phyloP scores from a whole-genome alignment of 331 rosid genomes.

The Saraca asoca region DNA sequence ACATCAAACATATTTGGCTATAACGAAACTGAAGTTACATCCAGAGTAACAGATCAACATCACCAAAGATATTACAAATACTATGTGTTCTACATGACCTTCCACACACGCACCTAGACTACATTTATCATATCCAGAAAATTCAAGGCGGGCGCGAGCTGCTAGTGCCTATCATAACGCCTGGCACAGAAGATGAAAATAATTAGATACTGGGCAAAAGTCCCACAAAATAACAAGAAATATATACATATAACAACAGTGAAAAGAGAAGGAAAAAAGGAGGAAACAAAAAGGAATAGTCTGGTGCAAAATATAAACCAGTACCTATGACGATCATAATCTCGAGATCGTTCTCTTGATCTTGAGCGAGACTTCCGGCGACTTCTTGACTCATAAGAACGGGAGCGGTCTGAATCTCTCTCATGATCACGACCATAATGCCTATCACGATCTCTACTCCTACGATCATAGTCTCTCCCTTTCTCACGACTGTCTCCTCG shows the following conservation, averaged over 20 bases:
- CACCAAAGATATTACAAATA: conserved; percentile 43
- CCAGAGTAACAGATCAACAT: conserved; percentile 49
- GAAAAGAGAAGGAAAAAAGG: neutral
- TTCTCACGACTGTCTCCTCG: conserved; percentile 75
- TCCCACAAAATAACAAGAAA: neutral
- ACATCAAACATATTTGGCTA: conserved; percentile 48
- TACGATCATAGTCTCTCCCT: conserved; percentile 72
- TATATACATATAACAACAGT: too few species aligned
- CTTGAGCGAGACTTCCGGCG: conserved; percentile 82
- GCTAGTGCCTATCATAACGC: conserved; percentile 86
- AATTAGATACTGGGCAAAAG: conserved; percentile 38
- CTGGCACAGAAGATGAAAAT: conserved; percentile 43
- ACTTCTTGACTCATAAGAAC: conserved; percentile 69
- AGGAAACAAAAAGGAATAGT: neutral
- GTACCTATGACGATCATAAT: conserved; percentile 92
- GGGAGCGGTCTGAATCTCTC: conserved; percentile 68
- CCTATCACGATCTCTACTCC: conserved; percentile 90
- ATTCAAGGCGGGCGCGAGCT: conserved; percentile 33
- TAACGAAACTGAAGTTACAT: conserved; percentile 54
- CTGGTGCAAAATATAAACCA: neutral
- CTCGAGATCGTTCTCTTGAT: conserved; percentile 77
- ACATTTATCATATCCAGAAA: conserved; percentile 38
- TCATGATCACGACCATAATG: conserved; percentile 74
- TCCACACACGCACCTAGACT: conserved; percentile 53
- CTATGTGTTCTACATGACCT: conserved; percentile 47